Base-by-base conservation (phyloP, 2,329 filamentous ascomycete species). In the Gremmenia infestans region DNA sequence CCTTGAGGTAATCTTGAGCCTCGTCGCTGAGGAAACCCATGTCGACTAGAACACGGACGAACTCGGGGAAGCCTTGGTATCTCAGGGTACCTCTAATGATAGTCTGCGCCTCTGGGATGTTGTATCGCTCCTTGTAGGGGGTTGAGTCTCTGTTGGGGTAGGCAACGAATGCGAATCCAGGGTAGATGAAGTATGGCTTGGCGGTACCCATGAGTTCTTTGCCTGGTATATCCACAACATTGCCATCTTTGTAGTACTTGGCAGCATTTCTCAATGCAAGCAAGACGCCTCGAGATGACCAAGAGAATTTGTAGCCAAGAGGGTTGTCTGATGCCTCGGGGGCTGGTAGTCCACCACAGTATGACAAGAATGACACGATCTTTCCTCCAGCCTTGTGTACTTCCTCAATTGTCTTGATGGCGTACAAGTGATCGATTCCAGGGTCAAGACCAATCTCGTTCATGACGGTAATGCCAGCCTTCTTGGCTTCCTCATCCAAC, bases 101-200 rank as follows among this genome's bases (percentile, higher is more conserved):
- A 51, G 89, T 96, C 74, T 96, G 75, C 14, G 90, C 91, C 77
- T 97, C 93, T 51, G 92, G 91, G 69, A 97, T 97, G 73, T 83
- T 76, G 81, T 97, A 97, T 60, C 89, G 85, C 79, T 96, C 87
- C 70, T 85, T 86, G 83, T 94, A 97, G 8, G 82, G 80, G 15
- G 89, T 94, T 19, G 86, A 92, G 75, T 97, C 92, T 65, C 92
- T 81, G 83, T 97, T 97, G 56, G 89, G 88, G 76, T 97, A 97
- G 43, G 88, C 91, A 64, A 97, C 91, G 67, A 96, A 93, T 51
- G 88, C 86, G 72, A 86, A 97, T 57, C 90, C 89, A 37, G 89
- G 88, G 78, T 91, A 95, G 78, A 93, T 94, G 74, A 81, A 85
- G 81, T 96, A 96, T 50, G 91, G 89, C 80, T 95, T 93, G 42